Percentiles rank a stretch among this genome's conserved stretches.
phyloP scores from a whole-genome alignment of 2,329 filamentous ascomycete species.

The Plenodomus tracheiphilus region DNA sequence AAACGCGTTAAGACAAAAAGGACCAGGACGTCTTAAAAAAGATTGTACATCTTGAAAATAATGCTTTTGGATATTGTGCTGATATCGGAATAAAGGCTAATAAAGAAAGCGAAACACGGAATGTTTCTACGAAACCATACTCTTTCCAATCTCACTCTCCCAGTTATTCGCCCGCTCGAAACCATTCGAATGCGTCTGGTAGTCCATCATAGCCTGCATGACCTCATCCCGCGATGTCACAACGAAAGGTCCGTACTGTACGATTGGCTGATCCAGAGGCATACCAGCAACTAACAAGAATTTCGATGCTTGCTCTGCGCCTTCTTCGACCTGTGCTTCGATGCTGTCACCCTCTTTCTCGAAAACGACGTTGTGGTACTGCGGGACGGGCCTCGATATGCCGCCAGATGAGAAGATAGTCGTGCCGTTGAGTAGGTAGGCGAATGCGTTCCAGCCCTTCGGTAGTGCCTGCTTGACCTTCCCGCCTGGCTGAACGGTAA shows the following conservation, averaged over 20 bases:
- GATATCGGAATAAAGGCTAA: too few relatives aligned
- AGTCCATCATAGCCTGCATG: conserved; percentile 44
- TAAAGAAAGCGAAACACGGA: too few relatives aligned
- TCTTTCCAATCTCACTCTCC: conserved; percentile 69
- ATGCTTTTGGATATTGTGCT: too few relatives aligned
- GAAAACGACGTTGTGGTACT: conserved; percentile 90
- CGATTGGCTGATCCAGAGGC: conserved; percentile 50
- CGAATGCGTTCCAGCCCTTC: conserved; percentile 84
- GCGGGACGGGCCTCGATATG: conserved; percentile 55
- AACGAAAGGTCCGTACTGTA: conserved; percentile 47
- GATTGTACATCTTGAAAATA: too few relatives aligned
- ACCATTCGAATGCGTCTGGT: conserved; percentile 41
- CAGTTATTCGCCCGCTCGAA: conserved; percentile 71
- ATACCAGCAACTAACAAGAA: conserved; percentile 77
- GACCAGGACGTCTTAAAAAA: too few relatives aligned
- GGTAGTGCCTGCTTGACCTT: conserved; percentile 76
- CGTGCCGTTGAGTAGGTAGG: conserved; percentile 78
- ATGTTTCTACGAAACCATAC: conserved; percentile 30
- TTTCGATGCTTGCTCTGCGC: conserved; percentile 61
- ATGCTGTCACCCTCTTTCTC: conserved; percentile 77
- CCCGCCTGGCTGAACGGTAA: conserved; percentile 79
- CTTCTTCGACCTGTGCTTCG: conserved; percentile 67
- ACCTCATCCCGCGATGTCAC: conserved; percentile 42
- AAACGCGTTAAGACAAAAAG: too few relatives aligned
- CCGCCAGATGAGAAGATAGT: conserved; percentile 57